Evolutionary conservation across 2,329 filamentous ascomycete genomes (phyloP), one percentile per base, ranked within the genome.

Genomic region (Plectosphaerella sp.): DNA sequence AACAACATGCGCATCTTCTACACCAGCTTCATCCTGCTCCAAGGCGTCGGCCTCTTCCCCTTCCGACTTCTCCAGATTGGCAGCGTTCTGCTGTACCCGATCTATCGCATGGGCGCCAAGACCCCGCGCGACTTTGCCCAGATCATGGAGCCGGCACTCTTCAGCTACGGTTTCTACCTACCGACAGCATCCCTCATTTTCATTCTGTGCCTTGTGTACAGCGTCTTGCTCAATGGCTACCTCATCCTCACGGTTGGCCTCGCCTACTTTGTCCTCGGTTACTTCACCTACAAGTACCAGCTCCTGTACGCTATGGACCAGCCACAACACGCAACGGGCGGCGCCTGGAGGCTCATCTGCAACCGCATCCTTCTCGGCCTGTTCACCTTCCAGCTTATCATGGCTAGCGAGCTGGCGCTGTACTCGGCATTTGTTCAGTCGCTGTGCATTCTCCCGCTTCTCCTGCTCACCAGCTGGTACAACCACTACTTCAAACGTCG

Each of bases 241-340:
- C 77, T 88, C 50, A 88, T 97, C 12, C 81, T 96, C 15, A 76
- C 92, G 10, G 86, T 93, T 47, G 94, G 94, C 4, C 73, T 93
- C 47, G 74, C 90, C 12, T 99, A 95, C 69, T 96, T 95, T 61
- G 66, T 82, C 18, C 80, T 96, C 14, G 91, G 91, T 18, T 88
- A 90, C 67, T 93, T 93, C 64, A 89, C 90, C 33, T 95, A 96
- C 80, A 97, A 97, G 68, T 99, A 99, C 71, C 95, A 99, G 73
- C 77, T 99, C 5, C 78, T 99, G 5, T 99, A 99, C 68, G 91
- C 94, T 33, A 99, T 99, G 94, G 92, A 97, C 62, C 93, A 97
- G 67, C 89, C 91, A 15, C 91, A 95, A 64, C 91, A 96, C 65
- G 91, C 91, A 15, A 97, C 93, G 0, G 95, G 95, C 18, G 86